Evolutionary conservation across 495 filamentous ascomycete genomes (phyloP), one percentile per base, ranked within the genome.

Genomic region (Geoglossum glabrum): DNA sequence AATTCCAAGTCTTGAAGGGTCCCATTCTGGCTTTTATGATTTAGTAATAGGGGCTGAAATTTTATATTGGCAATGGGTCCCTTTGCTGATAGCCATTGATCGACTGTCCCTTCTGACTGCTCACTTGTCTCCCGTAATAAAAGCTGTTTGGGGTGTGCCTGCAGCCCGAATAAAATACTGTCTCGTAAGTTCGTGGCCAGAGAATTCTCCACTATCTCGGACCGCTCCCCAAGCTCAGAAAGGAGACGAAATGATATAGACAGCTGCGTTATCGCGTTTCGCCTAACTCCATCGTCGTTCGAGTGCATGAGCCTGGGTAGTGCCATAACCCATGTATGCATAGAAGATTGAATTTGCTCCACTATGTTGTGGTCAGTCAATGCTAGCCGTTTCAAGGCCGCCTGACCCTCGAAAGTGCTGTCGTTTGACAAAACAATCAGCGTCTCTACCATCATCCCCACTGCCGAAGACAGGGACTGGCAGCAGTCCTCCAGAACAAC

Each of bases 301-400:
- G 81, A 79, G 66, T 89, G 86, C 79, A 96, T 92, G 11, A 86
- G 68, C 38, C 87, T 76, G 3, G 93, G 85, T 28, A 97, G 76
- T 19, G 84, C 77, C 1, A 79, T 77, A 17, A 92, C 74, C 90
- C 89, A 95, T 40, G 77, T 79, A 67, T 94, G 84, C 3, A 94
- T 68, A 1, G 79, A 82, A 28, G 72, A 76, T 63, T 86, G 87
- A 49, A 95, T 70, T 17, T 78, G 69, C 19, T 88, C 85, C 23
- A 78, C 67, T 0, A 94, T 68, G 30, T 77, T 70, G 11, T 76
- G 66, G 60, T 92, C 79, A 19, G 82, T 73, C n/a, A 71, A 74
- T 1, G 79, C 73, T 46, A 87, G 73, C 62, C 82, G 74, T 36
- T 71, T 73, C 3, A 95, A 68, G 30, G 62, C 9, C 19, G 65